Base-by-base conservation (phyloP, 1,284 basidiomycete species). In the Puccinia brachypodii region DNA sequence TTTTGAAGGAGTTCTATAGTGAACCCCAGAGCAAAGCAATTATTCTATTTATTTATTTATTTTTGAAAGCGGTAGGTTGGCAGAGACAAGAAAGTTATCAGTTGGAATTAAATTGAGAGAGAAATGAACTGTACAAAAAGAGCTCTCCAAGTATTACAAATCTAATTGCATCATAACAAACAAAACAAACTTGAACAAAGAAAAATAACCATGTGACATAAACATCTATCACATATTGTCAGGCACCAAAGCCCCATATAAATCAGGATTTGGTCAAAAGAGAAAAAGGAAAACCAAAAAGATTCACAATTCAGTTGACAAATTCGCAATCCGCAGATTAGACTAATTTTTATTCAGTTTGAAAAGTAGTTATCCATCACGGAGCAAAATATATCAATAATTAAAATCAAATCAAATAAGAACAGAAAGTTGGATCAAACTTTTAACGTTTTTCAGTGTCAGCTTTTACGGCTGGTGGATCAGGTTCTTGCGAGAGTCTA, bases 361-460 rank as follows among this genome's bases (percentile, higher is more conserved):
- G n/a, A n/a, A n/a, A n/a, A n/a, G n/a, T n/a, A 16, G 58, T 62
- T 62, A 33, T 62, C 36, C 58, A 62, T 33, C 56, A 31, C n/a
- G n/a, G n/a, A n/a, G n/a, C n/a, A n/a, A n/a, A 50, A 50, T 11
- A 11, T 22, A 50, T 50, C 11, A 50, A 50, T 11, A 50, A 50
- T 50, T 9, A 14, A 36, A 66, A 66, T 16, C 42, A 16, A 69
- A 28, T 38, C 7, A 38, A 73, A 72, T 40, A 50, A 7, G 56
- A 53, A 44, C 11, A 42, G 38, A 50, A 13, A 50, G 33, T 50
- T 25, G 22, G 16, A 44, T 25, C 7, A 16, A 38, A n/a, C 13
- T n/a, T 36, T 73, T 22, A 56, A 73, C 28, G 44, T 50, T 73
- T 73, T 53, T 73, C 71, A n/a, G n/a, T 56, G 28, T 56, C 71